phyloP scores from a whole-genome alignment of 495 filamentous ascomycete species.

The Penicillium antarcticum region DNA sequence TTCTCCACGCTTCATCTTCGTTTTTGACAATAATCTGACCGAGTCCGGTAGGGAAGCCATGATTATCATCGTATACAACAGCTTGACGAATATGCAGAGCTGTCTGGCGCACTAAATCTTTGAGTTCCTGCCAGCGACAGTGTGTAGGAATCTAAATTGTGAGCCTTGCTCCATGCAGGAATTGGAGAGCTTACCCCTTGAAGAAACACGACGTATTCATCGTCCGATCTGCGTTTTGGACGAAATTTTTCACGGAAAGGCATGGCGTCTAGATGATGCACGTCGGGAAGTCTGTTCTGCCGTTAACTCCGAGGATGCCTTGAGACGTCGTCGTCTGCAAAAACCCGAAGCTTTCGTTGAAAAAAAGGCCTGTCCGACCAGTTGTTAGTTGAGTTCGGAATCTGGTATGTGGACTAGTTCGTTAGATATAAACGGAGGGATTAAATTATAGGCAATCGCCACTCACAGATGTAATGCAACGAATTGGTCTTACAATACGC shows the following conservation, averaged over 20 bases:
- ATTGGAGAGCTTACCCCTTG: conserved; percentile 35
- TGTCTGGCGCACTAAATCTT: conserved; percentile 46
- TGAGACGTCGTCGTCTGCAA: background rate
- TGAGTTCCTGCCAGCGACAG: conserved; percentile 49
- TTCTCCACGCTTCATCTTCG: conserved; percentile 47
- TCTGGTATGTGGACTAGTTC: background rate
- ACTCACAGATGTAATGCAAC: conserved; percentile 10
- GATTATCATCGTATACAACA: conserved; percentile 46
- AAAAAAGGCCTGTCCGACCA: conserved; percentile 18
- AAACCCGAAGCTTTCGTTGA: conserved; percentile 13
- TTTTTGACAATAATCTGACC: conserved; percentile 50
- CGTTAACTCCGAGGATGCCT: background rate
- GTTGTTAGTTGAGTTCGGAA: conserved; percentile 13
- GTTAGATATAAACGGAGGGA: background rate
- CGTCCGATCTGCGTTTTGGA: conserved; percentile 35
- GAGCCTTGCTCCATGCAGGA: conserved; percentile 1
- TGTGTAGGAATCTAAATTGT: conserved; percentile 41
- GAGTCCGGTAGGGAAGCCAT: conserved; percentile 44
- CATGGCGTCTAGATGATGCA: conserved; percentile 18
- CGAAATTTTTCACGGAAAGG: conserved; percentile 34
- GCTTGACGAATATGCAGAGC: conserved; percentile 47
- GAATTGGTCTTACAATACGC: conserved; percentile 17
- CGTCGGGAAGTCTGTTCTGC: background rate
- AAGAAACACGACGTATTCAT: conserved; percentile 46
- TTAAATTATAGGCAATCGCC: background rate